A percentile compares a stretch with the other conserved stretches of the same genome.
Evolutionary conservation across 192 early-diverging fungal species (phyloP).

Genomic region (Rhizophlyctis rosea): DNA sequence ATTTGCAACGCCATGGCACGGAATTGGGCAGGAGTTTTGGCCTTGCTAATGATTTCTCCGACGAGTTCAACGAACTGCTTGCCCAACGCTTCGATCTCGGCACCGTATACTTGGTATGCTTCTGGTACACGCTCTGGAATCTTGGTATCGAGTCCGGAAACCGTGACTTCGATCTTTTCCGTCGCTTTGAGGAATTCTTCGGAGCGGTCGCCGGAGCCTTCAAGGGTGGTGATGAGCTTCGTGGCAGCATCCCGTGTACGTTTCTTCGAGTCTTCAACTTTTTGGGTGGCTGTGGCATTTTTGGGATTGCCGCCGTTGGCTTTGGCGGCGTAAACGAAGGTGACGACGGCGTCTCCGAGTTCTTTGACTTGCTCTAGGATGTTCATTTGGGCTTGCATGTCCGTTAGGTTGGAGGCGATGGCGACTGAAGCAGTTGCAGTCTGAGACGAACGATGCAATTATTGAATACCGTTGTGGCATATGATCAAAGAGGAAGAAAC

Average conservation of each 20-base stretch:
- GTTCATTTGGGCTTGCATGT: slow-evolving; percentile 35
- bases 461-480: background rate
- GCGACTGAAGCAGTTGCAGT: slow-evolving; percentile 29
- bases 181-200: slow-evolving; percentile 46
- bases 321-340: slow-evolving; percentile 41
- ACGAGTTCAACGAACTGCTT: slow-evolving; percentile 43
- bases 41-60: slow-evolving; percentile 44
- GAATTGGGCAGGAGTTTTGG: slow-evolving; percentile 42
- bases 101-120: slow-evolving; percentile 31
- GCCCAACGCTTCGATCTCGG: slow-evolving; percentile 32
- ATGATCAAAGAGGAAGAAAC: background rate
- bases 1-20: slow-evolving; percentile 19
- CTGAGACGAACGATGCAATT: slow-evolving; percentile 20
- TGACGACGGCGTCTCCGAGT: slow-evolving; percentile 39
- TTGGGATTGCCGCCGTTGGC: slow-evolving; percentile 26
- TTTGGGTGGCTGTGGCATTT: slow-evolving; percentile 21
- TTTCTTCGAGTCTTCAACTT: slow-evolving; percentile 33
- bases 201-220: slow-evolving; percentile 47
- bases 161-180: slow-evolving; percentile 33
- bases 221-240: slow-evolving; percentile 43
- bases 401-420: slow-evolving; percentile 42
- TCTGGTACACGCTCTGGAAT: slow-evolving; percentile 23
- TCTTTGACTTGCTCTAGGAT: slow-evolving; percentile 44
- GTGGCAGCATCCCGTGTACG: slow-evolving; percentile 24
- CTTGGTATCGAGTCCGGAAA: slow-evolving; percentile 20